Evolutionary conservation across 2,329 filamentous ascomycete species (phyloP).

Genomic region (Xylaria sp.): DNA sequence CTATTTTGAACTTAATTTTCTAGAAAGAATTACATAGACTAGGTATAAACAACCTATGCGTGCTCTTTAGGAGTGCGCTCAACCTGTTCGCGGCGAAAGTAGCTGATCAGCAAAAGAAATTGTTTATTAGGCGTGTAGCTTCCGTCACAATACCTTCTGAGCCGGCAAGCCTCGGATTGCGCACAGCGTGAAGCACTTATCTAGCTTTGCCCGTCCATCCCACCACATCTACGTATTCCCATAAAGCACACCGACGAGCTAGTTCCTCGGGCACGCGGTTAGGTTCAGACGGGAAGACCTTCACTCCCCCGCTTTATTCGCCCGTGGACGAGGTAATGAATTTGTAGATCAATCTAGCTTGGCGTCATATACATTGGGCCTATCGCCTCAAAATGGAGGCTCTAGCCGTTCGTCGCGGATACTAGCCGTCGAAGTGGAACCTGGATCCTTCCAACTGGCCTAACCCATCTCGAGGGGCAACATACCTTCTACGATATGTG

Average conservation of each 20-base stretch:
- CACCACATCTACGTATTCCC: slow-evolving; percentile 12
- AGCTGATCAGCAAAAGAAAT: neutral
- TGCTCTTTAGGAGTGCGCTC: neutral
- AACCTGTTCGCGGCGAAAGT: neutral
- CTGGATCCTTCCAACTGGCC: slow-evolving; percentile 84
- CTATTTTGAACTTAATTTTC: neutral
- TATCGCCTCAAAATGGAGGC: neutral
- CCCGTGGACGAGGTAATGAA: neutral
- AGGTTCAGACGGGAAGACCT: neutral
- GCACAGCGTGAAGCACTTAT: neutral
- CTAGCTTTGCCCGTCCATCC: slow-evolving; percentile 9
- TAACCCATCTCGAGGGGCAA: slow-evolving; percentile 91
- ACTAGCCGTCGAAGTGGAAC: slow-evolving; percentile 76
- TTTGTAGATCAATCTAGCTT: slow-evolving; percentile 9
- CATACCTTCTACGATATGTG: slow-evolving; percentile 88
- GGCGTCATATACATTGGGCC: neutral
- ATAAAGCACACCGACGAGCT: slow-evolving; percentile 1
- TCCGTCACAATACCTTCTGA: neutral
- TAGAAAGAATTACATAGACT: neutral
- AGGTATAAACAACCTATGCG: neutral
- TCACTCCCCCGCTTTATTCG: neutral
- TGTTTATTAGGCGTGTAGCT: slow-evolving; percentile 1
- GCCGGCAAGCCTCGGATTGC: neutral
- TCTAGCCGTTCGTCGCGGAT: neutral
- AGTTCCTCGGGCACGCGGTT: neutral